Conservation (phyloP, 352 stramenopile genomes). For the Phytophthora melonis region DNA sequence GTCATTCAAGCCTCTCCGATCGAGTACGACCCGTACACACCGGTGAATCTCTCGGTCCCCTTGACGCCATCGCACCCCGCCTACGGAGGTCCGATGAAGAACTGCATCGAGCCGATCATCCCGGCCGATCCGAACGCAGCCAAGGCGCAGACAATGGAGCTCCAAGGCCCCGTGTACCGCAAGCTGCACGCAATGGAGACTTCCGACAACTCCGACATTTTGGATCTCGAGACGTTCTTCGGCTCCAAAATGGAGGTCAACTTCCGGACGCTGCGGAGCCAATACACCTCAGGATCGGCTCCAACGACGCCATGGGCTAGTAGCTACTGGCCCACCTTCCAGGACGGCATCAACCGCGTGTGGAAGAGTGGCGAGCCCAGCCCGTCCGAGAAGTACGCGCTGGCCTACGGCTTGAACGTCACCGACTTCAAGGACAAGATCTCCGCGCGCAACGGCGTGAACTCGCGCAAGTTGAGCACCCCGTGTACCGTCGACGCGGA, state of each 20-base stretch:
- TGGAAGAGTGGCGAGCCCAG: conserved; percentile 40
- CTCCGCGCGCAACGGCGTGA: conserved; percentile 39
- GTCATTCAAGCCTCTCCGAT: conserved; percentile 24
- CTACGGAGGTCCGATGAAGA: conserved; percentile 31
- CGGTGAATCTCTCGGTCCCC: conserved; percentile 27
- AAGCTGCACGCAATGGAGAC: conserved; percentile 31
- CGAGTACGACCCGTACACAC: conserved; percentile 40
- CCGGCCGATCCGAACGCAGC: conserved; percentile 26
- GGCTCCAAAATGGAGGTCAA: conserved; percentile 43
- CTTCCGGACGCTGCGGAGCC: conserved; percentile 31
- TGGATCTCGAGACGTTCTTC: conserved; percentile 43
- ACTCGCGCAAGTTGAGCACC: conserved; percentile 24
- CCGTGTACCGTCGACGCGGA: conserved; percentile 20
- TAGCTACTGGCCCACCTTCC: conserved; percentile 66
- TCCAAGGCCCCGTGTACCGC: conserved; percentile 18
- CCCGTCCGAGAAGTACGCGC: conserved; percentile 53
- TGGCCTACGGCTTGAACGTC: conserved; percentile 41
- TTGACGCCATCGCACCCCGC: conserved; percentile 41
- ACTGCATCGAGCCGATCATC: conserved; percentile 30
- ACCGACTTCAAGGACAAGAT: conserved; percentile 43
- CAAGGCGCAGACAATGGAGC: conserved; percentile 1
- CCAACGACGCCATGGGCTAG: conserved; percentile 43
- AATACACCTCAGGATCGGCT: conserved; percentile 24
- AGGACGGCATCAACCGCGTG: conserved; percentile 63
- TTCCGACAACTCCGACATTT: conserved; percentile 34